Percentiles rank a stretch among this genome's conserved stretches.
Evolutionary conservation across 345 rosid species (phyloP).

Genomic region (Sonneratia alba): DNA sequence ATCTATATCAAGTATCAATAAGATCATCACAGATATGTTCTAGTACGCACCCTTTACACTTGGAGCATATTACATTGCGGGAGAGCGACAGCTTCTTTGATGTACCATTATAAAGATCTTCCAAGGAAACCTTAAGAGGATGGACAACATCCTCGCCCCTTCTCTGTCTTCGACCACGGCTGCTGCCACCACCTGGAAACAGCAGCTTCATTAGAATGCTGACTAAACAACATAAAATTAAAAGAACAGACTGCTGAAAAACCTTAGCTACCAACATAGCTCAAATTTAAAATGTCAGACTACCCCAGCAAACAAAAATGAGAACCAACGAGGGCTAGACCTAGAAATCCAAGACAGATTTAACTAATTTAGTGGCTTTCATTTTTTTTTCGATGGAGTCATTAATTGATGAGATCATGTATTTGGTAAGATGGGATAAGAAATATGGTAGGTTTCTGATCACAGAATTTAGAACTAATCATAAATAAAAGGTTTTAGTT

Average conservation of each 20-base stretch:
- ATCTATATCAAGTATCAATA: neutral
- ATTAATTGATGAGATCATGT: no score
- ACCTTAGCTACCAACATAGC: neutral
- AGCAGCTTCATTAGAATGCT: neutral
- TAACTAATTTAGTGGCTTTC: neutral
- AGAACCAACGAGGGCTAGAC: no score
- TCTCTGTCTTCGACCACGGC: slow-evolving; percentile 81
- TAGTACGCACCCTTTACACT: slow-evolving; percentile 73
- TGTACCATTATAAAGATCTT: slow-evolving; percentile 74
- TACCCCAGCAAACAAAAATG: slow-evolving; percentile 7
- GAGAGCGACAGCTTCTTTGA: slow-evolving; percentile 79
- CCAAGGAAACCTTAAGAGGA: slow-evolving; percentile 76
- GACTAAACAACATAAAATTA: neutral
- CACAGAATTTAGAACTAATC: no score
- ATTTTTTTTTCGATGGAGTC: neutral
- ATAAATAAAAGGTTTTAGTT: neutral
- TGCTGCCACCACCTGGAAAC: slow-evolving; percentile 28
- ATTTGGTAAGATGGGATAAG: no score
- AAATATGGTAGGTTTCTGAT: no score
- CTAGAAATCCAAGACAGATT: no score
- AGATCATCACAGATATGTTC: neutral
- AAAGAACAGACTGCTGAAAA: neutral
- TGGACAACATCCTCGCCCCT: slow-evolving; percentile 90
- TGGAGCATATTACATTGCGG: slow-evolving; percentile 61
- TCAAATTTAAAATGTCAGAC: no score